Base-by-base conservation (phyloP, 306 rosid genomes). In the barrel medic (Medicago truncatula) region DNA sequence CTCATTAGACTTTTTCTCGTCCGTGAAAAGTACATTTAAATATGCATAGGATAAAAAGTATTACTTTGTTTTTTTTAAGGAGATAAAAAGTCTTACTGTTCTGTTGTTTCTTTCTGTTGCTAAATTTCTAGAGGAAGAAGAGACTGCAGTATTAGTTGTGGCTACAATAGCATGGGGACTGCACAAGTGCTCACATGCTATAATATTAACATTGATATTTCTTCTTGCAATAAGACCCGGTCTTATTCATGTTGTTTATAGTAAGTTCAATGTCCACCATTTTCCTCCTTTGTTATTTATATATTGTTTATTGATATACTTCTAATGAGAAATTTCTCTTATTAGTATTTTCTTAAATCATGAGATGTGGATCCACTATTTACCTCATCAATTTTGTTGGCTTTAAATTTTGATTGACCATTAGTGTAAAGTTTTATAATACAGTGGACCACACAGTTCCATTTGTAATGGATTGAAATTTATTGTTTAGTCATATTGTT, bases 101-200 rank as follows among this genome's bases (percentile, higher is more conserved):
- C 67, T 71, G 47, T 44, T 46, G 43, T 73, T 78, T 79, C 52
- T 70, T 63, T 59, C 69, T 81, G 36, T 67, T 74, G 53, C 70
- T 18, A 34, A 74, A 70, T 75, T 71, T 62, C 67, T 83, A 91
- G 97, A 82, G 72, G 88, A 75, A 79, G 97, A 88, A 80, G 93
- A 88, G 87, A 88, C 91, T 70, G 87, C 80, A 60, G 85, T 93
- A 69, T 81, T 88, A 81, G 81, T 89, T 81, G 96, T 87, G 86
- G 93, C 97, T 49, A 89, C 93, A 79, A 83, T 93, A 61, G 96
- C 89, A 60, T 93, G 98, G 98, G 92, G 96, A 78, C 71, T 93
- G 73, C 86, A 91, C 82, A 93, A 91, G 85, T 88, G 91, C 87
- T 93, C 98, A 71, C 91, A 91, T 67, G 81, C 83, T 76, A 83